phyloP scores from a whole-genome alignment of 139 green algal species.

The Tetraselmis striata region DNA sequence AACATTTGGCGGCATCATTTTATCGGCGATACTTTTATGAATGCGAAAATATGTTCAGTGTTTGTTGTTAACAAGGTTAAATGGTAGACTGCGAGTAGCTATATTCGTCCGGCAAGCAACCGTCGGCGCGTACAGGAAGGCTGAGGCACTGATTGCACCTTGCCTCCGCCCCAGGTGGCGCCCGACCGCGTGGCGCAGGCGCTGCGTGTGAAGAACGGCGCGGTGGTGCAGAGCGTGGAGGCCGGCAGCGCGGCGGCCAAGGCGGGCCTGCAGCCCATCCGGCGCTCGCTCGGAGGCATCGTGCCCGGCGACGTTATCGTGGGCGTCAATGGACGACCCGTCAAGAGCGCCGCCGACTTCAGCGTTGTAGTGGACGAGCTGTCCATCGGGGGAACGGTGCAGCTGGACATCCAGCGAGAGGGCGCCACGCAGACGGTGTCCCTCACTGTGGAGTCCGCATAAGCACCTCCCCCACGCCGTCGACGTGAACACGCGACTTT shows the following conservation, averaged over 20 bases:
- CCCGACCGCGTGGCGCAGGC: conserved; percentile 47
- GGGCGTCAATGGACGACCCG: conserved; percentile 4
- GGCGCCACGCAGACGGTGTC: not conserved
- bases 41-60: no score
- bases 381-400: conserved; percentile 6
- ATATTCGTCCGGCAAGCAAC: no score
- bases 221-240: conserved; percentile 51
- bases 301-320: conserved; percentile 56
- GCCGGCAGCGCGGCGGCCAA: conserved; percentile 37
- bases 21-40: no score
- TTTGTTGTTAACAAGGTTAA: no score
- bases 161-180: conserved; percentile 36
- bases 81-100: no score
- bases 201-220: conserved; percentile 27
- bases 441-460: not conserved
- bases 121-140: no score
- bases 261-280: conserved; percentile 57
- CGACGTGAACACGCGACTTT: no score
- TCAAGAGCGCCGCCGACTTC: conserved; percentile 28
- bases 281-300: conserved; percentile 54
- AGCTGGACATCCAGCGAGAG: conserved; percentile 9
- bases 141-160: no score
- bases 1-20: no score
- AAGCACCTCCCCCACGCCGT: no score
- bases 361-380: conserved; percentile 16